Conservation (phyloP, 2,329 filamentous ascomycete species). For the Pseudomassariella vexata region DNA sequence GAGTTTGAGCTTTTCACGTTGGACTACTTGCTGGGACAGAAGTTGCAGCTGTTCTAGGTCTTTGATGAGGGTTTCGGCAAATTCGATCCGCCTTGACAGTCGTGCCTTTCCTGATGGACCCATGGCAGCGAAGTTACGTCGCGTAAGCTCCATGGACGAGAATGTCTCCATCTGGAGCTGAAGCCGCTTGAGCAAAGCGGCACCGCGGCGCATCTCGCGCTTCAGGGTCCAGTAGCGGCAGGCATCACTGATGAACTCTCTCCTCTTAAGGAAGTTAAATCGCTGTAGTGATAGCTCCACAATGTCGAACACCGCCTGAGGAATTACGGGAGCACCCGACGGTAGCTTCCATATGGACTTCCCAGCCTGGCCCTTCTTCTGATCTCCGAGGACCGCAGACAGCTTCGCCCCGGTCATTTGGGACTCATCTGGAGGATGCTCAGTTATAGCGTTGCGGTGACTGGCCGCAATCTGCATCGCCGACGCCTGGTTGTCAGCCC, state of each 20-base stretch:
- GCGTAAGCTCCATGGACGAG: conserved; percentile 93
- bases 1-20: conserved; percentile 73
- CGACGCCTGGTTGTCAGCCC: conserved; percentile 84
- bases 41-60: conserved; percentile 73
- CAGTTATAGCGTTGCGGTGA: conserved; percentile 55
- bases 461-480: conserved; percentile 75
- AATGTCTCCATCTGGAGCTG: conserved; percentile 96
- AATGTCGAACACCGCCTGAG: conserved; percentile 77
- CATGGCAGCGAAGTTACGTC: conserved; percentile 94
- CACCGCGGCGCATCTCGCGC: conserved; percentile 84
- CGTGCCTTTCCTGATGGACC: conserved; percentile 75
- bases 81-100: conserved; percentile 78
- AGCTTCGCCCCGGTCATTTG: conserved; percentile 81
- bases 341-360: conserved; percentile 86
- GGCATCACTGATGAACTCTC: conserved; percentile 86
- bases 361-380: conserved; percentile 63
- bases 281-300: conserved; percentile 79
- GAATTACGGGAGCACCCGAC: conserved; percentile 91
- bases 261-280: conserved; percentile 76
- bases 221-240: conserved; percentile 99
- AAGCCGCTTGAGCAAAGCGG: conserved; percentile 84
- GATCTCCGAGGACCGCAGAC: conserved; percentile 65
- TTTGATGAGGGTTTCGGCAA: conserved; percentile 67
- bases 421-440: conserved; percentile 73
- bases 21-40: conserved; percentile 65